Evolutionary conservation across 768 basidiomycete genomes (phyloP), one percentile per base, ranked within the genome.

Genomic region (Tremella mesenterica): DNA sequence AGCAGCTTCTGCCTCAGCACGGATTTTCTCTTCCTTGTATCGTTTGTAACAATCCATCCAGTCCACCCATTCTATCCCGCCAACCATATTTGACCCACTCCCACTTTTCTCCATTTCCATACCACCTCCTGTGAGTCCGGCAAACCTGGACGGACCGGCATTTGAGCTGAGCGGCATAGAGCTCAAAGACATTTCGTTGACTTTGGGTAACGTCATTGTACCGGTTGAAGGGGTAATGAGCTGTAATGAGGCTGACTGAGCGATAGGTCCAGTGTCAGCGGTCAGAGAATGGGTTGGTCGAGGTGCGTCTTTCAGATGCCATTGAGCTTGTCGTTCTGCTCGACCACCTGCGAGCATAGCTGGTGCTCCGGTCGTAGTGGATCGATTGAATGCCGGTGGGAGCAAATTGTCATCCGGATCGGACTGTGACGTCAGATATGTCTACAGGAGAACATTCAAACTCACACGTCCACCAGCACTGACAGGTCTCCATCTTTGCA

Each of bases 51-150:
- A 73, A 59, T 76, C 76, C 50, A 75, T 58, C 75, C 75, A 77
- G 50, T 77, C 75, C 25, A 77, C 73, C 76, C 76, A 77, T 52
- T 76, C 75, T 50, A 76, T 73, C 18, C 72, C 74, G 23, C 68
- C 64, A 16, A 71, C 54, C 4, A 58, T 52, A 7, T 58, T 62
- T 29, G 54, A 56, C 7, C 57, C 53, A 41, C 60, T 64, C 10
- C 36, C 44, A 31, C 50, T 48, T 20, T 57, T 54, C 25, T 58
- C 61, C 60, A 63, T 62, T 7, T 28, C 30, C 14, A 60, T 25
- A 9, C 54, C 53, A 18, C 52, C 46, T 25, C n/a, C 29, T 3
- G 29, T 14, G 16, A 25, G 26, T n/a, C 44, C 43, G 13, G 50
- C 44, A 38, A 56, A 57, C 26, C 53, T 44, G 13, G 59, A 59